phyloP scores from a whole-genome alignment of 1,139 yeast species.

The Saccharomyces hybrid region DNA sequence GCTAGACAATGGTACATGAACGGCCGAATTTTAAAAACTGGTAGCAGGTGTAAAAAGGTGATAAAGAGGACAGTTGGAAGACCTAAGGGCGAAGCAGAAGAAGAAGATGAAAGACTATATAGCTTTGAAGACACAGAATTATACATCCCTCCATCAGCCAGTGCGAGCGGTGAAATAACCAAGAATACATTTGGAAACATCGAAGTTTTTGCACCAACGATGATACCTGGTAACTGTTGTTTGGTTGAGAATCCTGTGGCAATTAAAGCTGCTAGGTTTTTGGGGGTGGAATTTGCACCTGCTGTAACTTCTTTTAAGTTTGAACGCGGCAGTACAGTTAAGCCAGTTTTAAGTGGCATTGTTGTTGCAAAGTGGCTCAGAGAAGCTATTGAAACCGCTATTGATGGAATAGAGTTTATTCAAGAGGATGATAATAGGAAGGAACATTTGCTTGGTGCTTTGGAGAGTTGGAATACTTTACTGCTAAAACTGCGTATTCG shows the following conservation, averaged over 20 bases:
- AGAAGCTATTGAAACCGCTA: conserved; percentile 57
- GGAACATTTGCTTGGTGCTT: conserved; percentile 43
- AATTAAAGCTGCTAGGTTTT: conserved; percentile 58
- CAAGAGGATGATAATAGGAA: conserved; percentile 42
- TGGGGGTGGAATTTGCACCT: conserved; percentile 73
- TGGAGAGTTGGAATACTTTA: conserved; percentile 66
- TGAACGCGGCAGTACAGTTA: conserved; percentile 39
- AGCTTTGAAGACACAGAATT: conserved; percentile 69
- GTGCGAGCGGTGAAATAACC: conserved; percentile 53
- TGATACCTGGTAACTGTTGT: conserved; percentile 81
- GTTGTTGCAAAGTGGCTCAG: conserved; percentile 56
- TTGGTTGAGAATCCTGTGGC: conserved; percentile 50
- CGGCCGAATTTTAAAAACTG: conserved; percentile 69
- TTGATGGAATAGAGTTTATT: conserved; percentile 46
- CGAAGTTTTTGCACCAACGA: conserved; percentile 64
- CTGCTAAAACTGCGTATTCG: conserved; percentile 64
- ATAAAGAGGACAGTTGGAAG: conserved; percentile 27
- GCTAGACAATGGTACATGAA: conserved; percentile 81
- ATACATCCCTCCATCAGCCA: conserved; percentile 50
- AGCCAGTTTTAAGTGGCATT: conserved; percentile 69
- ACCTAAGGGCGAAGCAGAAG: conserved; percentile 34
- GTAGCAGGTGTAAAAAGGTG: conserved; percentile 56
- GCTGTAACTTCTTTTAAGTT: conserved; percentile 88
- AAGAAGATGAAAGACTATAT: conserved; percentile 56
- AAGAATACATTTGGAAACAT: conserved; percentile 77